Conservation (phyloP, 2,329 filamentous ascomycete genomes). For the Trichophyton schoenleinii region DNA sequence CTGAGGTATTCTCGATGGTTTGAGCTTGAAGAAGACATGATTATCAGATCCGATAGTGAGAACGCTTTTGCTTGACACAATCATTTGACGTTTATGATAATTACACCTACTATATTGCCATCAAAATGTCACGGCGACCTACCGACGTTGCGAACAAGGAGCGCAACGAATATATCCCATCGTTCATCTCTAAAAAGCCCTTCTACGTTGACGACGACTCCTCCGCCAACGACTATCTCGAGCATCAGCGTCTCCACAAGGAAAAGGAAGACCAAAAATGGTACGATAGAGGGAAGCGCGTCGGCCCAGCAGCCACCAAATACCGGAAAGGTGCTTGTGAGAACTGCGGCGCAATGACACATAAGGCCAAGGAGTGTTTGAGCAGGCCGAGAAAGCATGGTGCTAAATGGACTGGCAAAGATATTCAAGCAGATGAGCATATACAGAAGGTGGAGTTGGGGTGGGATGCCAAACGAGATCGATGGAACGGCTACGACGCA, state of each 20-base stretch:
- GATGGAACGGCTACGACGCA: constrained; percentile 96
- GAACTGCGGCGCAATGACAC: constrained; percentile 94
- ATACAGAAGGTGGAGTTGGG: constrained; percentile 75
- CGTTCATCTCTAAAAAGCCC: constrained; percentile 94
- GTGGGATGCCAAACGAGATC: constrained; percentile 94
- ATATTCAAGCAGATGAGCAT: constrained; percentile 86
- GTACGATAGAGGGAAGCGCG: constrained; percentile 82
- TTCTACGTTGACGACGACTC: constrained; percentile 81
- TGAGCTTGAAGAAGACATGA: background rate
- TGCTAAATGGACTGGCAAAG: constrained; percentile 79
- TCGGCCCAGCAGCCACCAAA: constrained; percentile 81
- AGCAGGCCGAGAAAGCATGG: constrained; percentile 78
- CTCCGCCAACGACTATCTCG: constrained; percentile 73
- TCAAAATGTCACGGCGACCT: constrained; percentile 37
- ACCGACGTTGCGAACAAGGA: constrained; percentile 54
- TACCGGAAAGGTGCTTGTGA: constrained; percentile 97
- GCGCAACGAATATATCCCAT: constrained; percentile 95
- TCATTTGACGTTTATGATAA: background rate
- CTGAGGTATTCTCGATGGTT: background rate
- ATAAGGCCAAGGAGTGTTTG: constrained; percentile 89
- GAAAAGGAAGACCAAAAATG: constrained; percentile 60
- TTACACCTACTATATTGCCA: background rate
- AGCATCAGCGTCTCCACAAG: constrained; percentile 81
- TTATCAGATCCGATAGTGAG: background rate
- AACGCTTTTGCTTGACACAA: background rate